A percentile compares a stretch with the other conserved stretches of the same genome.
phyloP scores from a whole-genome alignment of 768 basidiomycete genomes.

The Dacryopinax spathularia region DNA sequence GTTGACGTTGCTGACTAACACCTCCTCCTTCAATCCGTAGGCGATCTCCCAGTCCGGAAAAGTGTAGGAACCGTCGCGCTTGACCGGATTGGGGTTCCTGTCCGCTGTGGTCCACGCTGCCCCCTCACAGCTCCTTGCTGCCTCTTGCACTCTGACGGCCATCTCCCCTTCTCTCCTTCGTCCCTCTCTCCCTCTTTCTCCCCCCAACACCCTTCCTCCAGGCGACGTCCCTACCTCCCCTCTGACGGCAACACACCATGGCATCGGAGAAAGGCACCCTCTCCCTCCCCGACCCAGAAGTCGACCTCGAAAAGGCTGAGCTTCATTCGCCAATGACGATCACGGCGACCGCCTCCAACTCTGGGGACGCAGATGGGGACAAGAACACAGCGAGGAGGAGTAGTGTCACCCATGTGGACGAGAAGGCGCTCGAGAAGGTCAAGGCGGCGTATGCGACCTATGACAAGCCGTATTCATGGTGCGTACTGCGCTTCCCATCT shows the following conservation, averaged over 20 bases:
- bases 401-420: neutral
- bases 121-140: no score
- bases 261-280: neutral
- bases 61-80: no score
- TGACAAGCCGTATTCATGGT: slow-evolving; percentile 11
- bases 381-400: neutral
- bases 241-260: neutral
- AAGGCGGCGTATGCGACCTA: slow-evolving; percentile 22
- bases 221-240: neutral
- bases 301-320: neutral
- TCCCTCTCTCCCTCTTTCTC: neutral
- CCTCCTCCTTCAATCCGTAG: no score
- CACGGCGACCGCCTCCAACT: neutral
- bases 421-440: slow-evolving; percentile 18
- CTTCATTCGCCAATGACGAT: no score
- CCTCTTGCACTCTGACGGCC: no score
- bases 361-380: neutral
- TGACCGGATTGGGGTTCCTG: no score
- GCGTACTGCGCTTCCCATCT: slow-evolving; percentile 4
- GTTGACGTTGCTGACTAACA: no score
- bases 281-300: neutral
- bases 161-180: no score
- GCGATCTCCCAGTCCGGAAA: no score
- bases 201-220: neutral
- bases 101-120: no score